Base-by-base conservation (phyloP, 805 yeast genomes). In the Candida rishiriensis region DNA sequence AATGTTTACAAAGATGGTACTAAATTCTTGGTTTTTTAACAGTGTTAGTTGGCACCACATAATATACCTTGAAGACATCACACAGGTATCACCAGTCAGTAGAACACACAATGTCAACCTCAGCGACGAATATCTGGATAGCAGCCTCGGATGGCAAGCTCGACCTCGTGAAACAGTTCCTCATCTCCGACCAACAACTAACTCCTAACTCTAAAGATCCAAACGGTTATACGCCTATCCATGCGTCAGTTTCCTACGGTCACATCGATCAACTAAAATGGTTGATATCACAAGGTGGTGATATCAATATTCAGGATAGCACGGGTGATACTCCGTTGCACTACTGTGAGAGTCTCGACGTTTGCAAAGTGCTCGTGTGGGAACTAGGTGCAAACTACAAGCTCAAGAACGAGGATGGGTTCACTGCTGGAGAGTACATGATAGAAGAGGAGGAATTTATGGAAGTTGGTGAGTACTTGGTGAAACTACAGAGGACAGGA, bases 241-340 rank as follows among this genome's bases (percentile, higher is more conserved):
- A 93, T 63, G 99, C 99, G 0, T 98, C 99, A 1, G 95, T 95
- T 2, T 85, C 97, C 1, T 93, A 93, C 63, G 91, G 91, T 9
- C 90, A 91, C 60, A 54, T 66, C 2, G 89, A 84, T 10, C 68
- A 93, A 34, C 68, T 93, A 33, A 62, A 67, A 44, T 76, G 74
- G 50, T 69, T 88, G 38, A 62, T 85, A 4, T 53, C 54, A 4
- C 61, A 66, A 15, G 86, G 86, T 5, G 98, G 97, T 7, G 83
- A 93, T 58, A 76, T 89, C 18, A 89, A 93, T 61, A 69, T 90
- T 29, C 80, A 73, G 46, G 99, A 93, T 54, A 66, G 66, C 17
- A 99, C 95, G 52, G 97, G 98, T 2, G 99, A 93, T 56, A 85
- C 98, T 0, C 97, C 99, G 1, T 70, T 93, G 48, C 98, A 91